Evolutionary conservation across 2,329 filamentous ascomycete genomes (phyloP).

Genomic region (Fusarium sterilihyphosum): DNA sequence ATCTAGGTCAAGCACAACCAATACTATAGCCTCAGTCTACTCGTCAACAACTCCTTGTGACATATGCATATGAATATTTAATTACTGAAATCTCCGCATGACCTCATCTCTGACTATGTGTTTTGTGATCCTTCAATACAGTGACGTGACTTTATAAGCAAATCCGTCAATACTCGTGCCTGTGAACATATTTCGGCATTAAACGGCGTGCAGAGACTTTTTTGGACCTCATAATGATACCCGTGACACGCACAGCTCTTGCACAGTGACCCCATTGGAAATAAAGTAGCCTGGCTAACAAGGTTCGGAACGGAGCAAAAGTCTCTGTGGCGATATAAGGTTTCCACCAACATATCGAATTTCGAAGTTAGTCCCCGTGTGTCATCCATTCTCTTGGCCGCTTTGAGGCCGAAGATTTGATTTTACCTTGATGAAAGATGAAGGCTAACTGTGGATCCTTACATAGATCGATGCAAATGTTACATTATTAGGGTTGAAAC

Average conservation of each 20-base stretch:
- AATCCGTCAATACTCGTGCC: too few species aligned
- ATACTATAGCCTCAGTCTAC: background rate
- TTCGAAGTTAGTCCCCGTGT: background rate
- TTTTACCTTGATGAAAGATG: background rate
- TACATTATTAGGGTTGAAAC: background rate
- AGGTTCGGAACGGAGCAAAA: background rate
- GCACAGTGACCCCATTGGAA: too few species aligned
- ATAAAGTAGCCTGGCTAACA: background rate
- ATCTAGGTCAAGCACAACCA: background rate
- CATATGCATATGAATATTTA: background rate
- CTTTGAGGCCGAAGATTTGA: background rate
- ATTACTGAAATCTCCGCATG: accelerated
- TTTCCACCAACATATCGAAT: background rate
- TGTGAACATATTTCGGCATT: background rate
- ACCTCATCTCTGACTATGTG: background rate
- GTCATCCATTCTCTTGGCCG: accelerated
- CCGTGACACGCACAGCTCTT: background rate
- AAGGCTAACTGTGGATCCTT: accelerated
- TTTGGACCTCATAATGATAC: background rate
- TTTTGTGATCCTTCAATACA: background rate
- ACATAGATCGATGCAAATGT: background rate
- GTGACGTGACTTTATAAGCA: too few species aligned
- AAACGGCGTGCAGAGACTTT: background rate
- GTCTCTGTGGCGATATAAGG: background rate
- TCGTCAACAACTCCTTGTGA: background rate